A percentile compares a stretch with the other conserved stretches of the same genome.
These are phyloP conservation scores for Prunella vulgaris DNA, from an alignment of 257 asterid species.

Conservation along the genomic window DNA sequence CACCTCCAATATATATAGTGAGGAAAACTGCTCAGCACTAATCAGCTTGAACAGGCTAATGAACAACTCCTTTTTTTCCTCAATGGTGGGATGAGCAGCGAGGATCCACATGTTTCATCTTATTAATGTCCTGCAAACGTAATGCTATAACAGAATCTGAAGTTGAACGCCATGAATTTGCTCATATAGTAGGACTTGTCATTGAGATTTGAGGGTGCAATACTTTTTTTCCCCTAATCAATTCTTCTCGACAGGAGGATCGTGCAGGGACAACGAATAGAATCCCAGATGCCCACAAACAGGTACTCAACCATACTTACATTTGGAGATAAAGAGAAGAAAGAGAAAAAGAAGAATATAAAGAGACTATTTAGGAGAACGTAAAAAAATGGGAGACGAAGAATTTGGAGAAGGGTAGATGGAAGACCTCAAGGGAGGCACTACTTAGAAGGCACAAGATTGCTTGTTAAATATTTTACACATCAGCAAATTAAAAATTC, in stretches of 20 bases:
- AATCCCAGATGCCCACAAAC: background rate
- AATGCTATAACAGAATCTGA: background rate
- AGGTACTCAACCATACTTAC: background rate
- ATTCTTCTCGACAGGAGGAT: background rate
- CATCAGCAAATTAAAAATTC: background rate
- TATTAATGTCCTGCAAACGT: background rate
- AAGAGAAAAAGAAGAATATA: background rate
- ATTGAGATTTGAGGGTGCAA: background rate
- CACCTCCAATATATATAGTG: background rate
- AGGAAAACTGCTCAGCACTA: constrained; percentile 5
- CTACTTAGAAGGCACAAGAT: too few species aligned
- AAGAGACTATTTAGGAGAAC: background rate
- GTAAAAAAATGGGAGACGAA: background rate
- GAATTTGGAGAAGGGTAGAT: background rate
- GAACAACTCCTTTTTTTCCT: background rate
- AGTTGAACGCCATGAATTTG: constrained; percentile 3
- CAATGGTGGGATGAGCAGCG: background rate
- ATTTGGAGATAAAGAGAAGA: background rate
- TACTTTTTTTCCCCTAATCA: background rate
- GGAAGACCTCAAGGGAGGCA: background rate
- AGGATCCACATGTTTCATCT: background rate
- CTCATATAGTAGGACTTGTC: background rate
- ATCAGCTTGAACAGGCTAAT: constrained; percentile 4
- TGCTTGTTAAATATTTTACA: background rate
- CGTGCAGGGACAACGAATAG: constrained; percentile 10